phyloP scores from a whole-genome alignment of 2,329 filamentous ascomycete genomes.

The Pyricularia grisea region DNA sequence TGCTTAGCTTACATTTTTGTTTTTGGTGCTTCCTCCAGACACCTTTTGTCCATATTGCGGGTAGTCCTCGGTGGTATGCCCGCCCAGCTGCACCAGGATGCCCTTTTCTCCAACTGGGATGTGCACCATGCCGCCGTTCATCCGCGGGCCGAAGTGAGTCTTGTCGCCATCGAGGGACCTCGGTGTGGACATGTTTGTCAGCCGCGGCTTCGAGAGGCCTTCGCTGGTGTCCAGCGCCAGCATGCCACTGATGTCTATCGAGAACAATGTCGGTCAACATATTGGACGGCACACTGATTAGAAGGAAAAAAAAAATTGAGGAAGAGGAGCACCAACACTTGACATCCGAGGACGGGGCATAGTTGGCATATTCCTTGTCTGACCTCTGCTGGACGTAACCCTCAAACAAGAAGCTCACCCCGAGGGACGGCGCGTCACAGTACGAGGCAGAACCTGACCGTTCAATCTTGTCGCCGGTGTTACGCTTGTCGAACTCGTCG shows the following conservation, averaged over 20 bases:
- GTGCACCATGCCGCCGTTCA: conserved; percentile 14
- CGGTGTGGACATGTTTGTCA: conserved; percentile 13
- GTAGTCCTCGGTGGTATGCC: conserved; percentile 8
- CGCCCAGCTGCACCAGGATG: conserved; percentile 11
- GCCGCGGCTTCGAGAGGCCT: conserved; percentile 5
- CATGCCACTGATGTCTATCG: conserved; percentile 10
- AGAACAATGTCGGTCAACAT: background rate
- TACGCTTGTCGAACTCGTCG: conserved; percentile 4
- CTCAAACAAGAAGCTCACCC: conserved; percentile 11
- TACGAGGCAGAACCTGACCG: conserved; percentile 10
- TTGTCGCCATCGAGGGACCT: conserved; percentile 6
- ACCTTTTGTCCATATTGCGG: conserved; percentile 7
- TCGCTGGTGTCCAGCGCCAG: conserved; percentile 10
- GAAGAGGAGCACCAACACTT: background rate
- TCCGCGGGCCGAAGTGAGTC: conserved; percentile 10
- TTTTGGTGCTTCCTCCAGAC: background rate
- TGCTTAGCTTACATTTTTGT: conserved; percentile 1
- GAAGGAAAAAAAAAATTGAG: background rate
- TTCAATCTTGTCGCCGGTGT: conserved; percentile 9
- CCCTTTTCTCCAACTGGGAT: conserved; percentile 11
- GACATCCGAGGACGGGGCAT: conserved; percentile 6
- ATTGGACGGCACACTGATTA: background rate
- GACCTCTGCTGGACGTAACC: conserved; percentile 11
- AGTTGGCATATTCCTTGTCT: conserved; percentile 9
- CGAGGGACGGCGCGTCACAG: conserved; percentile 10